These are phyloP conservation scores for Fusarium zealandicum DNA, from an alignment of 2,329 filamentous ascomycete genomes.

Conservation along the genomic window DNA sequence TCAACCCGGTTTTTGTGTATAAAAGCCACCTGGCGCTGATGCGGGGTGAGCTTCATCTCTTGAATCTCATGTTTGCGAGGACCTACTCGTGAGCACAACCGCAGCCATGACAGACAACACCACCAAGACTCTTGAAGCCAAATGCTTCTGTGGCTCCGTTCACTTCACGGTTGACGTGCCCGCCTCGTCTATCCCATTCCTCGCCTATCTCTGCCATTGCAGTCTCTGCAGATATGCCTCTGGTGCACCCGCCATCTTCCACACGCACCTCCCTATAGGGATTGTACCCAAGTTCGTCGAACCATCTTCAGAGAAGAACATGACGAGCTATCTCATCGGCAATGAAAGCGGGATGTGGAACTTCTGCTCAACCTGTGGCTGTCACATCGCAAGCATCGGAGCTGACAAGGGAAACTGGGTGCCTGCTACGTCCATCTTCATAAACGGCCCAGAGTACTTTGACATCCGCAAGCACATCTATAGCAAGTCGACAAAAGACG, in stretches of 20 bases:
- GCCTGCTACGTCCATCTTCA: conserved; percentile 51
- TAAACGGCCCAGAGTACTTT: conserved; percentile 46
- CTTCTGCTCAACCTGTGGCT: conserved; percentile 57
- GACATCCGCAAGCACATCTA: conserved; percentile 48
- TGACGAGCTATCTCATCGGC: conserved; percentile 49
- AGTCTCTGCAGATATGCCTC: conserved; percentile 53
- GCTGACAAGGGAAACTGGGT: conserved; percentile 47
- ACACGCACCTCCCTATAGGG: conserved; percentile 47
- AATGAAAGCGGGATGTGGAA: conserved; percentile 45
- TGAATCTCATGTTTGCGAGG: neutral
- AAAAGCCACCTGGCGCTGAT: neutral
- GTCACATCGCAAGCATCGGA: conserved; percentile 51
- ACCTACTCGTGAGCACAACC: neutral
- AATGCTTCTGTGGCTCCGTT: conserved; percentile 54
- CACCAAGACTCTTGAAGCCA: conserved; percentile 51
- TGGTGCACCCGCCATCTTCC: conserved; percentile 53
- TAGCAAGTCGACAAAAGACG: conserved; percentile 47
- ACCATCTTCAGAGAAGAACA: conserved; percentile 48
- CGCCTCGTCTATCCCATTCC: conserved; percentile 48
- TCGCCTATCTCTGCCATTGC: conserved; percentile 55
- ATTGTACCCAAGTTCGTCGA: conserved; percentile 50
- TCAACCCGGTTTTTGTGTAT: neutral
- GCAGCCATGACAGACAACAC: conserved; percentile 28
- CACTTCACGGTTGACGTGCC: conserved; percentile 53
- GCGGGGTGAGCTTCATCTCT: neutral